Conservation (phyloP, 495 filamentous ascomycete genomes). For the Aspergillus avenaceus region DNA sequence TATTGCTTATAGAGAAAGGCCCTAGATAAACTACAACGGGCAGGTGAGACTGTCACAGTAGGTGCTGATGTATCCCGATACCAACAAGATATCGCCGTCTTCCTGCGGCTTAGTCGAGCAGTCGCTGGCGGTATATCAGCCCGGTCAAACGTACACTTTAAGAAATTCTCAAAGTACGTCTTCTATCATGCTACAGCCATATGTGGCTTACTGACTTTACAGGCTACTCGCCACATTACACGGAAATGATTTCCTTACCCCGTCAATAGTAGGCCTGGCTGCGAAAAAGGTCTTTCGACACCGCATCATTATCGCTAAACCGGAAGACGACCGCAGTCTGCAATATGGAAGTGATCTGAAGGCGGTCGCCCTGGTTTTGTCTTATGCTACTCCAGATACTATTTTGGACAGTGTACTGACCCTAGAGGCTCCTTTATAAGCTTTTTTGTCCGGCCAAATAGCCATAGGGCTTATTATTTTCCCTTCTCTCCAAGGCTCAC, state of each 20-base stretch:
- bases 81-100: conserved; percentile 77
- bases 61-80: conserved; percentile 72
- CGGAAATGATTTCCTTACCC: conserved; percentile 74
- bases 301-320: conserved; percentile 61
- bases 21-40: conserved; percentile 36
- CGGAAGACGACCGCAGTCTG: conserved; percentile 77
- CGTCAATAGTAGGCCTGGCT: conserved; percentile 77
- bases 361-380: conserved; percentile 62
- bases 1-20: conserved; percentile 17
- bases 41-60: conserved; percentile 37
- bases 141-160: conserved; percentile 71
- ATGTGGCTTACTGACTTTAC: neutral
- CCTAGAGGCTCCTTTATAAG: conserved; percentile 66
- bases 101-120: conserved; percentile 80
- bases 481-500: too few relatives aligned
- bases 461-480: too few relatives aligned
- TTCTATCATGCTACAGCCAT: neutral
- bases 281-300: conserved; percentile 88
- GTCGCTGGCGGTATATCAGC: conserved; percentile 75
- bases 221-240: conserved; percentile 75
- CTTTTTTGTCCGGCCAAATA: too few relatives aligned
- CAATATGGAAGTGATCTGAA: conserved; percentile 84
- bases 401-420: conserved; percentile 81
- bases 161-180: conserved; percentile 55
- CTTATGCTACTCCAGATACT: conserved; percentile 65